These are phyloP conservation scores for Syncephalastrum racemosum DNA, from an alignment of 371 early-diverging fungal genomes.

Conservation along the genomic window DNA sequence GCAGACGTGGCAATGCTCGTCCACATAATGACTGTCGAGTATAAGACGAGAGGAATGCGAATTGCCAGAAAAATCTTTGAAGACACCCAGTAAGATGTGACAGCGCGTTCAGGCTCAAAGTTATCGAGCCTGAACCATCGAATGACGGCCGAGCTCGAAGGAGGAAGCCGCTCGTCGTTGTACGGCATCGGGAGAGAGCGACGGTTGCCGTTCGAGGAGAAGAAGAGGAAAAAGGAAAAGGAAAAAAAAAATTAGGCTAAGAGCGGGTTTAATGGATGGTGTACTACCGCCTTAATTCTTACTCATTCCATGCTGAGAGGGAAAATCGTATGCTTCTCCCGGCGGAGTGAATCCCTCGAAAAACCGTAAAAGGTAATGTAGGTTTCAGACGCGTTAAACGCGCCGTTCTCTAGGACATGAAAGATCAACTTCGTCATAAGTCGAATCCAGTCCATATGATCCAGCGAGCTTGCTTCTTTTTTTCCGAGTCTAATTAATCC, in stretches of 20 bases:
- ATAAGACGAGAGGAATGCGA: slow-evolving; percentile 39
- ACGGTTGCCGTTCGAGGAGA: neutral
- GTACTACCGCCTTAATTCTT: too few species aligned
- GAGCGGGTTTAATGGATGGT: neutral
- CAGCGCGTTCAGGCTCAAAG: slow-evolving; percentile 54
- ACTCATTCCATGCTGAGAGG: too few species aligned
- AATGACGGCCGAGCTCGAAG: slow-evolving; percentile 24
- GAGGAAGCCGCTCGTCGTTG: slow-evolving; percentile 22
- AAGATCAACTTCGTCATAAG: too few species aligned
- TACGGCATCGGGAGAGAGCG: neutral
- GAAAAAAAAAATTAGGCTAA: slow-evolving; percentile 4
- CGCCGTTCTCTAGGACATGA: too few species aligned
- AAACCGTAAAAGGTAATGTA: too few species aligned
- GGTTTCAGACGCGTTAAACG: too few species aligned
- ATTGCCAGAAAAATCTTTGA: slow-evolving; percentile 40
- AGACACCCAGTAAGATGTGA: slow-evolving; percentile 53
- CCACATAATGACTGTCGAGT: slow-evolving; percentile 43
- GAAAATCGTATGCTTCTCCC: too few species aligned
- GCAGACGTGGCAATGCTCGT: slow-evolving; percentile 35
- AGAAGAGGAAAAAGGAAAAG: slow-evolving; percentile 12
- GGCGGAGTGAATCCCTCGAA: too few species aligned
- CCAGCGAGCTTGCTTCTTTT: too few species aligned
- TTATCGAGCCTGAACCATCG: slow-evolving; percentile 49
- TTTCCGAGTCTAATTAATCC: too few species aligned
- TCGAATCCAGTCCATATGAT: too few species aligned